These are phyloP conservation scores for Termitomyces sp. DNA, from an alignment of 768 basidiomycete species.

Conservation along the genomic window DNA sequence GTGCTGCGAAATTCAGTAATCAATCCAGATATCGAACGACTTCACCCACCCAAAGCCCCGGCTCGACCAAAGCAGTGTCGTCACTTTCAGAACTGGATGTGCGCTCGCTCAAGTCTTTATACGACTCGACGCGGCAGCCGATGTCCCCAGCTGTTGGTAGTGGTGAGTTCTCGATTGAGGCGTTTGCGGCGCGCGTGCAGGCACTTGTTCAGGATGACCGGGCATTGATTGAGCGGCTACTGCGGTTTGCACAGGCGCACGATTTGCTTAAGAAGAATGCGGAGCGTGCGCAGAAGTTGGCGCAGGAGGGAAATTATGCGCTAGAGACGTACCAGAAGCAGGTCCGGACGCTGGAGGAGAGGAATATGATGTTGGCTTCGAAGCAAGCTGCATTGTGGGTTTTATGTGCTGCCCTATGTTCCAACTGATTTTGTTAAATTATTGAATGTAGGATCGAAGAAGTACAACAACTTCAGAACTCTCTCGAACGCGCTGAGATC, in stretches of 20 bases:
- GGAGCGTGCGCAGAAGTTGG: conserved; percentile 85
- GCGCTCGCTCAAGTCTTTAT: conserved; percentile 78
- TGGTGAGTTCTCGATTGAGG: conserved; percentile 65
- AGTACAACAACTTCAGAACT: conserved; percentile 50
- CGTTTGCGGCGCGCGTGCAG: conserved; percentile 72
- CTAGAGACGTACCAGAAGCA: conserved; percentile 91
- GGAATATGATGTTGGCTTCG: conserved; percentile 47
- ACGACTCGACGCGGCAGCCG: conserved; percentile 38
- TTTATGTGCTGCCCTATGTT: neutral
- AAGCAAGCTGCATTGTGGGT: conserved; percentile 57
- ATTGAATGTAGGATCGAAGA: conserved; percentile 55
- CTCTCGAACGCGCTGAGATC: conserved; percentile 49
- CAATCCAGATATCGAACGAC: conserved; percentile 42
- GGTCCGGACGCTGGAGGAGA: conserved; percentile 73
- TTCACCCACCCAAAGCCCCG: conserved; percentile 24
- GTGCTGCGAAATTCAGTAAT: conserved; percentile 56
- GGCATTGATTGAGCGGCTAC: conserved; percentile 74
- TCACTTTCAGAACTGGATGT: conserved; percentile 85
- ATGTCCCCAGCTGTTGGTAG: conserved; percentile 18
- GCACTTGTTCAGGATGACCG: conserved; percentile 81
- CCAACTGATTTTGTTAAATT: conserved; percentile 13
- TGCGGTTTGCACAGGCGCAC: conserved; percentile 84
- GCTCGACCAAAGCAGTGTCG: conserved; percentile 18
- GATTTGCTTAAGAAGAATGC: conserved; percentile 91
- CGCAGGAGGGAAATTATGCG: conserved; percentile 72